Evolutionary conservation across 495 filamentous ascomycete species (phyloP), one percentile per base, ranked within the genome.

Genomic region (Annulohypoxylon stygium): DNA sequence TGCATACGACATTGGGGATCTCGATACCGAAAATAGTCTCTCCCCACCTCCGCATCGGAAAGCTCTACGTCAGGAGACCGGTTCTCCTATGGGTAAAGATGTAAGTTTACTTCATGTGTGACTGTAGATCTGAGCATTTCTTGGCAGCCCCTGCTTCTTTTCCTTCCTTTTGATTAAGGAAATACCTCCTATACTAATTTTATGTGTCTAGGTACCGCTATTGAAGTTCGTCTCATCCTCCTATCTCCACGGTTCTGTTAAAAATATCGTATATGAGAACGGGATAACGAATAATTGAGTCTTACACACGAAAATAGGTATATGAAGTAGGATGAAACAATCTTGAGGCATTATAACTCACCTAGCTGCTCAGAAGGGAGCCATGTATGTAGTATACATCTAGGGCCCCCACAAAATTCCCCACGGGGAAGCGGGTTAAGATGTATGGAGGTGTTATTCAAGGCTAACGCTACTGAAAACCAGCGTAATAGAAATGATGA

Each of bases 11-110:
- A 34, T 18, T 69, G 37, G 34, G 55, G 0, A 63, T 47, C 39
- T 57, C 18, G n/a, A 20, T 47, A 57, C 66, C 66, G 58, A 55
- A 57, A n/a, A 53, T 16, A n/a, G 20, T 30, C 16, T 37, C 39
- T 47, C 50, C 23, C 48, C 37, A 25, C 57, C 50, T 69, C 66
- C 66, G 53, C 53, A 50, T 59, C 53, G 39, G 50, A 67, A 33
- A 37, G 11, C 14, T 18, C 14, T n/a, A 26, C 18, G 18, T 20
- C 6, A 14, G 25, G 5, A 41, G 20, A 67, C 23, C 34, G 16
- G 16, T 14, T 45, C 59, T 59, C 39, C 18, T 10, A 67, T 45
- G 34, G 34, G 30, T n/a, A 39, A 43, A 26, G 41, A 50, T 50
- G 5, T 4, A 16, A 39, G 47, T 33, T 2, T 43, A 18, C 11